phyloP scores from a whole-genome alignment of 2,329 filamentous ascomycete species.

The Escovopsis sp. region DNA sequence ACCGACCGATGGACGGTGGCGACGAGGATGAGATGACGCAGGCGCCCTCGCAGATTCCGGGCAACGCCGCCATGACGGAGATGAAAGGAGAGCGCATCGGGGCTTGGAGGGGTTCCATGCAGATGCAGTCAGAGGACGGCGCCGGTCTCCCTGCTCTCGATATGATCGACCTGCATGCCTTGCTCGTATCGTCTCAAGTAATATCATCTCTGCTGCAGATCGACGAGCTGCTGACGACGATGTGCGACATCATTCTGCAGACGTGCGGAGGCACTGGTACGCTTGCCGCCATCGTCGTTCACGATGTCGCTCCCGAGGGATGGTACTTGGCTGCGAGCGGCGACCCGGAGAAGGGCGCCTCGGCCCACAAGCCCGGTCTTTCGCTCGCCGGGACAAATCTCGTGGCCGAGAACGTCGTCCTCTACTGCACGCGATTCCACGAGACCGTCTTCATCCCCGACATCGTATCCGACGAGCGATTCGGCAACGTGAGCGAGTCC shows the following conservation, averaged over 20 bases:
- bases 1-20: slow-evolving; percentile 30
- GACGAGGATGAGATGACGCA: slow-evolving; percentile 27
- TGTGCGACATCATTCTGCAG: slow-evolving; percentile 68
- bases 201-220: slow-evolving; percentile 66
- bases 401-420: slow-evolving; percentile 61
- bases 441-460: slow-evolving; percentile 63
- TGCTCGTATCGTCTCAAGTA: slow-evolving; percentile 63
- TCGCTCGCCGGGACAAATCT: slow-evolving; percentile 49
- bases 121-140: slow-evolving; percentile 37
- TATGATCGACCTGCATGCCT: slow-evolving; percentile 69
- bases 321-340: slow-evolving; percentile 66
- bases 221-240: slow-evolving; percentile 60
- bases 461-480: slow-evolving; percentile 58
- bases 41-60: slow-evolving; percentile 15
- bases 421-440: slow-evolving; percentile 63
- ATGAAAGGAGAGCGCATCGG: slow-evolving; percentile 43
- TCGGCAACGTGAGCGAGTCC: slow-evolving; percentile 55
- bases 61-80: slow-evolving; percentile 28
- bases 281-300: slow-evolving; percentile 57
- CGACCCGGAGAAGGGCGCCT: slow-evolving; percentile 52
- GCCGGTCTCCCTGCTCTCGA: slow-evolving; percentile 58
- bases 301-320: slow-evolving; percentile 44
- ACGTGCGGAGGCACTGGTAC: slow-evolving; percentile 58
- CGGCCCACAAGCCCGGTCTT: slow-evolving; percentile 49
- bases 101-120: slow-evolving; percentile 47